Evolutionary conservation across 139 green algal species (phyloP).

Genomic region (Chlamydomonas asymmetrica): DNA sequence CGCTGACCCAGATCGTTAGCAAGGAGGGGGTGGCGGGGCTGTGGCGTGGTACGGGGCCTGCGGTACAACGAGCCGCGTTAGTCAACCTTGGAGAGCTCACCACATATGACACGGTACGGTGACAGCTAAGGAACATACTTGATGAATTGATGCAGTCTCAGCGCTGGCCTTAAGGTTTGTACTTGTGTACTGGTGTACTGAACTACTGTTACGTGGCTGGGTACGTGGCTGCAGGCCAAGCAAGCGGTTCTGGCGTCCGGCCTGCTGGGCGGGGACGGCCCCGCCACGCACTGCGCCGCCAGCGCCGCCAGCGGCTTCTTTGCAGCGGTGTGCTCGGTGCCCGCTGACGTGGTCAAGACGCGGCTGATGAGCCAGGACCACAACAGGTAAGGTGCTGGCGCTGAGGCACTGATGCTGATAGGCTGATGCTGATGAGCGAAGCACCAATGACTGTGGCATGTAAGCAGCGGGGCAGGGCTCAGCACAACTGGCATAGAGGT

Average conservation of each 20-base stretch:
- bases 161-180: too few relatives aligned
- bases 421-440: too few relatives aligned
- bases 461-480: too few relatives aligned
- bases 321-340: conserved; percentile 30
- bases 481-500: too few relatives aligned
- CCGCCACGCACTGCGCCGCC: conserved; percentile 44
- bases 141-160: too few relatives aligned
- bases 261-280: conserved; percentile 44
- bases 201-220: too few relatives aligned
- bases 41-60: conserved; percentile 60
- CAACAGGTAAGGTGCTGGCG: too few relatives aligned
- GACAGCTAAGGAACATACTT: too few relatives aligned
- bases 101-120: conserved; percentile 60
- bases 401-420: too few relatives aligned
- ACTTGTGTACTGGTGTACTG: too few relatives aligned
- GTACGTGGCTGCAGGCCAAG: conserved; percentile 34
- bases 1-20: conserved; percentile 23
- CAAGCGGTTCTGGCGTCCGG: conserved; percentile 32
- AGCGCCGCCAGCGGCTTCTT: conserved; percentile 55
- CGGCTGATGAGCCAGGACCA: conserved; percentile 74
- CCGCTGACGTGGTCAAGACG: conserved; percentile 73
- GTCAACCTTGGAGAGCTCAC: conserved; percentile 77
- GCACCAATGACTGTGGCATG: too few relatives aligned
- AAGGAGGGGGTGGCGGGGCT: conserved; percentile 54
- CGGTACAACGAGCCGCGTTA: conserved; percentile 66